Percentiles rank a stretch among this genome's conserved stretches.
These are phyloP conservation scores for Gossypium schwendimanii DNA, from an alignment of 441 rosid genomes.

Conservation along the genomic window DNA sequence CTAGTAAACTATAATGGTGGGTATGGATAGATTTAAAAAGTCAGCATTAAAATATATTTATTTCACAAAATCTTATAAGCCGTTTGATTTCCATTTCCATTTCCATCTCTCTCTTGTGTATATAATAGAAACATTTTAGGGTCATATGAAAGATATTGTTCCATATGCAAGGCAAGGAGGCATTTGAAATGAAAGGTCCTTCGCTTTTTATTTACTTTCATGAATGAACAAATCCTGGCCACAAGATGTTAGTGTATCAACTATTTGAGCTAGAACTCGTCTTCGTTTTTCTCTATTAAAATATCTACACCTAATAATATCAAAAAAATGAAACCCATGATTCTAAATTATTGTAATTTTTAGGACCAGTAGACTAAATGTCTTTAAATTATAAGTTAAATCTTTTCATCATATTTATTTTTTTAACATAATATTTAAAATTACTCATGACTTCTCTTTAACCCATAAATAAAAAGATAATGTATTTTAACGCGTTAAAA, in stretches of 20 bases:
- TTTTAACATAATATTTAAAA: not conserved
- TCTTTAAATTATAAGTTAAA: no score
- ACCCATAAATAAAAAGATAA: no score
- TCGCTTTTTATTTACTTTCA: not conserved
- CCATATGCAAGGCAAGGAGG: no score
- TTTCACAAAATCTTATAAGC: no score
- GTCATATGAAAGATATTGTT: no score
- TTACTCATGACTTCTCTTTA: rapidly evolving
- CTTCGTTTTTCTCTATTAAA: not conserved
- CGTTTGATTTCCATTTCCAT: no score
- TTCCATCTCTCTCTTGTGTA: no score
- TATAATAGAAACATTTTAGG: no score
- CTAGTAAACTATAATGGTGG: no score
- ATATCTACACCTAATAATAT: not conserved
- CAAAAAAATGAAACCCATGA: not conserved
- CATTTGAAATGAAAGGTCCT: not conserved
- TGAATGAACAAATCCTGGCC: not conserved
- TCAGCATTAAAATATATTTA: no score
- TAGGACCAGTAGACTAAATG: no score
- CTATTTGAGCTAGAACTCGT: not conserved
- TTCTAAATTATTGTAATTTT: not conserved
- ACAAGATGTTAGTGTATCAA: not conserved
- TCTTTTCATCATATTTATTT: not conserved
- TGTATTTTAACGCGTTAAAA: rapidly evolving
- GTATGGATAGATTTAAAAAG: no score